Base-by-base conservation (phyloP, 345 rosid genomes). In the Populus alba region DNA sequence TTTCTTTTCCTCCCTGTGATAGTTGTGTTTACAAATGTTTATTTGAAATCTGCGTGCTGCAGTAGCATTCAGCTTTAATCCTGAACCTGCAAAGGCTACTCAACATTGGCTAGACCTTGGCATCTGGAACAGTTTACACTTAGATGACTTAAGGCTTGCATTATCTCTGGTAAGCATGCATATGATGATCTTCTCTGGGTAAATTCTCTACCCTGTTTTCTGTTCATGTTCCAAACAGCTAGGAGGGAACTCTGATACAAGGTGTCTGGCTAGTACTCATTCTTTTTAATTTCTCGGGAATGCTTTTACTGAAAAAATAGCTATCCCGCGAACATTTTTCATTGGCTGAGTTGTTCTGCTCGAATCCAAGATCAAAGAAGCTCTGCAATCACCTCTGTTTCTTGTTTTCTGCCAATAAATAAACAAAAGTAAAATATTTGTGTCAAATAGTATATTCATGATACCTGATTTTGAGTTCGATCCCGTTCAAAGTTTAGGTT, bases 141-240 rank as follows among this genome's bases (percentile, higher is more conserved):
- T 86, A 72, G 91, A 90, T 51, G 90, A 89, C 77, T 87, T 88
- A 90, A 89, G 90, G 65, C 88, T 87, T 81, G 91, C 92, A 78
- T 81, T 91, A 33, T 33, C 70, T 82, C 91, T 57, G 74, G 79
- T 77, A 84, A 59, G 80, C 59, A 53, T 53, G 59, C 5, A 53
- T 53, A 53, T 2, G 59, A 53, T 53, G 59, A 18, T 53, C n/a
- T 20, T 53, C 22, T 53, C 7, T 53, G 7, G 59, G 59, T 53
- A 53, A 53, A 20, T 53, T 53, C 59, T 53, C 20, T 20, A 6
- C 20, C n/a, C 59, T 53, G 3, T 53, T 53, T 53, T 18, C 23
- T 22, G 22, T 53, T 6, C n/a, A 20, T 53, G 23, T 53, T n/a
- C n/a, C 1, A 7, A 10, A 39, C 59, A 53, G 59, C 59, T 20